A percentile compares a stretch with the other conserved stretches of the same genome.
Conservation (phyloP, 495 filamentous ascomycete genomes). For the Aspergillus hancockii region DNA sequence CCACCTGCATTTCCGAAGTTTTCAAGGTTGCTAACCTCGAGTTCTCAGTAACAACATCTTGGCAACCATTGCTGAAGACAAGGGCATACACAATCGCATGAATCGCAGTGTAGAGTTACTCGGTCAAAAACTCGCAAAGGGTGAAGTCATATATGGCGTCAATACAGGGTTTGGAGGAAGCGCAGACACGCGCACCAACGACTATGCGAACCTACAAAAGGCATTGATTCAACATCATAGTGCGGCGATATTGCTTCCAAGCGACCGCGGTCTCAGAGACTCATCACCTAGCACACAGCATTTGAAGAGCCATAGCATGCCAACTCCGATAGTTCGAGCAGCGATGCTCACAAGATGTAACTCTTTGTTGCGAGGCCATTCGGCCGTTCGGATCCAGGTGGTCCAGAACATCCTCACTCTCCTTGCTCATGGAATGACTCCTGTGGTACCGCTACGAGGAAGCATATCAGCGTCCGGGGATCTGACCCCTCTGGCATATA, state of each 20-base stretch:
- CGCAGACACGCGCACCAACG: conserved; percentile 53
- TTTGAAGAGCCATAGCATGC: conserved; percentile 37
- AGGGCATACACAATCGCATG: conserved; percentile 15
- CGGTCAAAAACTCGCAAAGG: conserved; percentile 18
- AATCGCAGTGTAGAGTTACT: conserved; percentile 24
- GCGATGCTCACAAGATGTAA: conserved; percentile 61
- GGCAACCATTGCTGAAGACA: conserved; percentile 15
- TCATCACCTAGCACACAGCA: conserved; percentile 5
- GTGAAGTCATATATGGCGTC: conserved; percentile 42
- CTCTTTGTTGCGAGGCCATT: conserved; percentile 57
- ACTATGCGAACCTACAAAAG: conserved; percentile 51
- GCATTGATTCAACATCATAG: conserved; percentile 59
- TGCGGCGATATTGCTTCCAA: conserved; percentile 48
- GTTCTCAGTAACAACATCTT: conserved; percentile 13
- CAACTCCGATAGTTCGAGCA: conserved; percentile 52
- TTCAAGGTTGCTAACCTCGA: not conserved
- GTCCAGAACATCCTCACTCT: conserved; percentile 50
- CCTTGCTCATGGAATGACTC: conserved; percentile 48
- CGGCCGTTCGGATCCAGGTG: conserved; percentile 51
- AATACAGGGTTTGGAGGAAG: conserved; percentile 73
- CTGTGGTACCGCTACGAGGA: conserved; percentile 57
- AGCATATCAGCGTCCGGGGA: conserved; percentile 68
- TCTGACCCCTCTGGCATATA: conserved; percentile 59
- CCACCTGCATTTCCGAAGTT: not conserved
- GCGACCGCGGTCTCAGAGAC: conserved; percentile 13